Percentiles rank a stretch among this genome's conserved stretches.
phyloP scores from a whole-genome alignment of 179 eudicot genomes.

The Beta macrorhiza region DNA sequence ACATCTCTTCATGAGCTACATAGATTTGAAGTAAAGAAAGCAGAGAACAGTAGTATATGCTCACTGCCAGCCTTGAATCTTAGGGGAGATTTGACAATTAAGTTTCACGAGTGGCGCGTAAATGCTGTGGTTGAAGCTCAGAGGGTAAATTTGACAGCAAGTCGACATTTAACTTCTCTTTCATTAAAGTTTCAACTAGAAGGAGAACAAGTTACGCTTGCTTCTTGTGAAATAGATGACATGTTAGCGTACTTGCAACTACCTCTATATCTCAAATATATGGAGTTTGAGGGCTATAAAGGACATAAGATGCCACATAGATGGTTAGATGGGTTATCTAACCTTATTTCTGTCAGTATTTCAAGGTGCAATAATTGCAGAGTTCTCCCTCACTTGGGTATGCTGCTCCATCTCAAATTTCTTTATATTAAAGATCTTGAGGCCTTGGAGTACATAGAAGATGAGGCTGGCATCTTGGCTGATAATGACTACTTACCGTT shows the following conservation, averaged over 20 bases:
- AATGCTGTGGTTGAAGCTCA: neutral
- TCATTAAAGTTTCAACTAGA: neutral
- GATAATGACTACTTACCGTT: neutral
- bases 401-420: neutral
- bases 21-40: constrained; percentile 13
- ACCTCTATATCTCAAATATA: neutral
- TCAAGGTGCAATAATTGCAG: neutral
- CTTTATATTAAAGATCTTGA: neutral
- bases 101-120: neutral
- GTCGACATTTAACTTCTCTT: constrained; percentile 16
- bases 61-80: constrained; percentile 5
- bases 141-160: neutral
- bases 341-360: neutral
- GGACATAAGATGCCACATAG: neutral
- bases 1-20: constrained; percentile 17
- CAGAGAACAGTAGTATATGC: constrained; percentile 3
- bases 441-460: constrained; percentile 16
- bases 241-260: neutral
- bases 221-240: neutral
- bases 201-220: neutral
- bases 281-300: neutral
- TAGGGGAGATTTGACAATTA: neutral
- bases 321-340: neutral
- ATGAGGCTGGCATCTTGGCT: neutral
- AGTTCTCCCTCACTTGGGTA: constrained; percentile 18